phyloP scores from a whole-genome alignment of 768 basidiomycete species.

The Sarcodon aspratus region DNA sequence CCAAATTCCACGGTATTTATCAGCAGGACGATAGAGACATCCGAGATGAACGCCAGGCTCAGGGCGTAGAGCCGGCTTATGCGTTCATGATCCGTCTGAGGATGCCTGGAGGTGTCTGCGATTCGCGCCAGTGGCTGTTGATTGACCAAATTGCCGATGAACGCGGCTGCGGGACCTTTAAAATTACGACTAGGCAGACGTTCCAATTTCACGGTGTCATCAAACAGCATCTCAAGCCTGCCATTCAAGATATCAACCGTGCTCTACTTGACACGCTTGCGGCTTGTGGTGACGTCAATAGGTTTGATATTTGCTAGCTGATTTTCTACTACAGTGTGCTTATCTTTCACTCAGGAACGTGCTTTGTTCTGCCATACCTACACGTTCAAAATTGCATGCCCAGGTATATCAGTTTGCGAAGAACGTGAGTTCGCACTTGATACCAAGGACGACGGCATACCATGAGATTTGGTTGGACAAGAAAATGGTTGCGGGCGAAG shows the following conservation, averaged over 20 bases:
- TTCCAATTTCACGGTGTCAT: conserved; percentile 99
- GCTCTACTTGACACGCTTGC: conserved; percentile 89
- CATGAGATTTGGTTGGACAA: conserved; percentile 99
- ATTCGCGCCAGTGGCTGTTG: conserved; percentile 83
- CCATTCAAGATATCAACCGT: conserved; percentile 93
- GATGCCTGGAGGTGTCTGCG: conserved; percentile 93
- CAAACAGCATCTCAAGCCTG: conserved; percentile 91
- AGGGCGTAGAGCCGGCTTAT: conserved; percentile 92
- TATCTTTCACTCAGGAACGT: conserved; percentile 52
- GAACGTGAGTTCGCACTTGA: conserved; percentile 70
- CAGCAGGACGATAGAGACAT: conserved; percentile 98
- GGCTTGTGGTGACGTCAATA: conserved; percentile 96
- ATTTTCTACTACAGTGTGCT: background rate
- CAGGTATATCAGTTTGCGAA: conserved; percentile 81
- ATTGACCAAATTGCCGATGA: conserved; percentile 97
- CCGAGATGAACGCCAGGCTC: conserved; percentile 86
- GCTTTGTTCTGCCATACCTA: conserved; percentile 83
- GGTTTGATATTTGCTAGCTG: conserved; percentile 32
- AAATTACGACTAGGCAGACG: conserved; percentile 94
- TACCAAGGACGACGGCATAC: conserved; percentile 88
- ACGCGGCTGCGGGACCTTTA: conserved; percentile 88
- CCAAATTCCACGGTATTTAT: conserved; percentile 96
- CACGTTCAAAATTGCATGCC: conserved; percentile 75
- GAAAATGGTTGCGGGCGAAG: conserved; percentile 90
- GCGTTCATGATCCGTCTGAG: conserved; percentile 98